phyloP scores from a whole-genome alignment of 2,329 filamentous ascomycete genomes.

The Neonectria neomacrospora region DNA sequence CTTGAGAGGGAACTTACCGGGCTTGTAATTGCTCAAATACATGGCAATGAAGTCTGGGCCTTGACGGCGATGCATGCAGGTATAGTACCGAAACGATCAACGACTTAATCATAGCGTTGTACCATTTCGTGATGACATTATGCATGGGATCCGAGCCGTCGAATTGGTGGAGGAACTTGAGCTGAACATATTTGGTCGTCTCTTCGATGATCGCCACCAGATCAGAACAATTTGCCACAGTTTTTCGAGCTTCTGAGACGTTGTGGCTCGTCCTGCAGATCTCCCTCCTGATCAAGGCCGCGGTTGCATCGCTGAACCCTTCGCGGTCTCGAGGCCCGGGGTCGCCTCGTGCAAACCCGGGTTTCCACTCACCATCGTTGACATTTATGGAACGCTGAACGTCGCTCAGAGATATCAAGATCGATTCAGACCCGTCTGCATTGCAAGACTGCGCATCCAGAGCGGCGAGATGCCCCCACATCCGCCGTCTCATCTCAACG shows the following conservation, averaged over 20 bases:
- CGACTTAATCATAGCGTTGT: conserved; percentile 27
- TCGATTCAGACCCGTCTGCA: conserved; percentile 29
- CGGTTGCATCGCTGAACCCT: conserved; percentile 28
- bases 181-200: conserved; percentile 24
- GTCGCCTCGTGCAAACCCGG: conserved; percentile 15
- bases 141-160: conserved; percentile 33
- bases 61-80: conserved; percentile 24
- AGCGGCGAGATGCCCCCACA: conserved; percentile 32
- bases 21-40: conserved; percentile 27
- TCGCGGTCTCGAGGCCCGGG: conserved; percentile 25
- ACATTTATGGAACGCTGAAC: conserved; percentile 30
- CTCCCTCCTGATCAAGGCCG: conserved; percentile 28
- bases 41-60: conserved; percentile 28
- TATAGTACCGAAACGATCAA: conserved; percentile 30
- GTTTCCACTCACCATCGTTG: conserved; percentile 26
- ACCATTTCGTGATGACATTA: conserved; percentile 26
- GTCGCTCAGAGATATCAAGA: conserved; percentile 25
- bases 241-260: conserved; percentile 25
- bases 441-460: conserved; percentile 28
- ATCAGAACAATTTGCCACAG: conserved; percentile 21
- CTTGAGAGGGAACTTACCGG: conserved; percentile 11
- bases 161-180: conserved; percentile 31
- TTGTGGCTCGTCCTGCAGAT: conserved; percentile 27
- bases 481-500: conserved; percentile 30
- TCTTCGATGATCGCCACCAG: conserved; percentile 28